Evolutionary conservation across 495 filamentous ascomycete genomes (phyloP), one percentile per base, ranked within the genome.

Genomic region (Annulohypoxylon maeteangense): DNA sequence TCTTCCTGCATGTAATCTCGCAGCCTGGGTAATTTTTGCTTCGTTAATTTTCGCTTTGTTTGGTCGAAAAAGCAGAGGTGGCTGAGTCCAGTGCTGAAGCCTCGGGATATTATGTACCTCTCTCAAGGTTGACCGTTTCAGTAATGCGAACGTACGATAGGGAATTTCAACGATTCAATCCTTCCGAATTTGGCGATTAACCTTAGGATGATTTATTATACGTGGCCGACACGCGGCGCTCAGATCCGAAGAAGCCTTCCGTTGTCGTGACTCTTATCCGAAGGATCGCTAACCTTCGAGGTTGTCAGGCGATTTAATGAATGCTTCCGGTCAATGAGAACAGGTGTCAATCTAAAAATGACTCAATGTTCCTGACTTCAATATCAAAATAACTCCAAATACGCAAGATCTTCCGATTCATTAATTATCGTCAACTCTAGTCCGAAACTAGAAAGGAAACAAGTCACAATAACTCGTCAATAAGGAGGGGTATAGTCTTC

Each of bases 141-240:
- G 50, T 20, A 34, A 54, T 16, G 5, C 29, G 7, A 54, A 54
- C 50, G 11, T 54, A 54, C 50, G 50, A 54, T 54, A 54, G 29
- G 14, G 27, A 29, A 54, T 34, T 29, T 54, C 50, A 54, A 54
- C 50, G 34, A 27, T 34, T 18, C 27, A 18, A 54, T 54, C 50
- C 27, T 54, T 54, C 29, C 50, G n/a, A 34, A 7, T 29, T 34
- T 32, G 29, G n/a, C 27, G 22, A 10, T 12, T 54, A n/a, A 32
- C 50, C 29, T 32, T 11, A 6, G 48, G 16, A 53, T 29, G 11
- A 7, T 53, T 31, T n/a, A 20, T 31, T 34, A 32, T 54, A 54
- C 29, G 29, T 36, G 29, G 50, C 7, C 29, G 50, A 54, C 16
- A 54, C 14, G 50, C 25, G 25, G 29, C 29, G 50, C 29, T 54